phyloP scores from a whole-genome alignment of 257 asterid genomes.

The Solanum chmielewskii region DNA sequence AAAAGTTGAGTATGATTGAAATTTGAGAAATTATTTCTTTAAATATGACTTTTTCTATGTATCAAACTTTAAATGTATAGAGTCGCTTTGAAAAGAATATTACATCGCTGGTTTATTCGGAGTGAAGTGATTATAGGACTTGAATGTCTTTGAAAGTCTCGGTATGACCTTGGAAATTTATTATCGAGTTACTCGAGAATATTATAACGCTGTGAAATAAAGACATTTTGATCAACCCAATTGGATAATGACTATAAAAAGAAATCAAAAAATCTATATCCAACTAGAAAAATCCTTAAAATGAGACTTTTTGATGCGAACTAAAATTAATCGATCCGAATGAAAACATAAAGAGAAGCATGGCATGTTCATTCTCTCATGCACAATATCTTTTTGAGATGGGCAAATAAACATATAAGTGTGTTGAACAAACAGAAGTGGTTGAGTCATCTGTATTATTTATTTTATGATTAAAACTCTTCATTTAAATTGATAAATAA shows the following conservation, averaged over 20 bases:
- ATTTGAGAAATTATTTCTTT: neutral
- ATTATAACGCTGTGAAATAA: no score
- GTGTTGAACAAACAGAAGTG: neutral
- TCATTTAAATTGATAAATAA: neutral
- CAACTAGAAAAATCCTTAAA: rapidly evolving
- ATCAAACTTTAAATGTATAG: neutral
- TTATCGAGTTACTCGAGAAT: no score
- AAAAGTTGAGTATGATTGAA: neutral
- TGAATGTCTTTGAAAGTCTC: no score
- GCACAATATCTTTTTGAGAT: neutral
- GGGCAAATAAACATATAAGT: neutral
- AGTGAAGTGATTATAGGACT: no score
- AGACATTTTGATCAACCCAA: no score
- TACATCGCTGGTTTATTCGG: no score
- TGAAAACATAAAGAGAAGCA: neutral
- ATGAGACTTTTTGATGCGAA: neutral
- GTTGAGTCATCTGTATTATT: neutral
- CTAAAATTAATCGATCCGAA: neutral
- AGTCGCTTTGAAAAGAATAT: neutral
- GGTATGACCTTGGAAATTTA: no score
- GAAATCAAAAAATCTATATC: no score
- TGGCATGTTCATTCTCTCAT: neutral
- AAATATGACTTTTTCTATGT: neutral
- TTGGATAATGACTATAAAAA: no score
- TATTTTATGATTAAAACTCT: neutral